Evolutionary conservation across 164 flowering plant genomes (phyloP).

Genomic region (Dillenia suffruticosa): DNA sequence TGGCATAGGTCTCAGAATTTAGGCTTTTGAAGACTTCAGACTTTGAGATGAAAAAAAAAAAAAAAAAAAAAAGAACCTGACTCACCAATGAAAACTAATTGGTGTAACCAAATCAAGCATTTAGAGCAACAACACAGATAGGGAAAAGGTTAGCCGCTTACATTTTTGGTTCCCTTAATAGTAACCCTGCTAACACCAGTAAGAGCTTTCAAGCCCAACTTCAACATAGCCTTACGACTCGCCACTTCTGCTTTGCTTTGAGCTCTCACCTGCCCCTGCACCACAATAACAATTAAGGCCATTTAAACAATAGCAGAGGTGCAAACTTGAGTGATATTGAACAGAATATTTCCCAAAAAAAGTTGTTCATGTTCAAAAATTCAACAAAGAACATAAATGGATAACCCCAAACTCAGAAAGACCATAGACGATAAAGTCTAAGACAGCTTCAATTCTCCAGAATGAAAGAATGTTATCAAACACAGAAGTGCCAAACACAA

Average conservation of each 20-base stretch:
- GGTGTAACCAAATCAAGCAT: background rate
- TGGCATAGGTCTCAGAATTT: constrained; percentile 75
- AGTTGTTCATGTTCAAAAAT: no score
- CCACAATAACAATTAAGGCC: constrained; percentile 14
- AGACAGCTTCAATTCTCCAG: no score
- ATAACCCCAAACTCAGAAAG: no score
- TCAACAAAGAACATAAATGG: no score
- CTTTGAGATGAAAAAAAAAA: constrained; percentile 77
- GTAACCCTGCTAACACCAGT: constrained; percentile 84
- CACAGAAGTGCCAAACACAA: no score
- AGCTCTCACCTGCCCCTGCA: no score
- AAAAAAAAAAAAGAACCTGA: no score
- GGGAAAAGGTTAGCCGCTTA: constrained; percentile 15
- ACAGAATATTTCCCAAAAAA: no score
- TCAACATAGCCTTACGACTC: constrained; percentile 86
- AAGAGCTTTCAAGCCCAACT: constrained; percentile 85
- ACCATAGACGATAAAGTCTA: no score
- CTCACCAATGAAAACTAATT: background rate
- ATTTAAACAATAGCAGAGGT: no score
- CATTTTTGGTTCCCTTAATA: constrained; percentile 79
- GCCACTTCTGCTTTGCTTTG: constrained; percentile 90
- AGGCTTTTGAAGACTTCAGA: constrained; percentile 97
- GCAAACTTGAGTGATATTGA: no score
- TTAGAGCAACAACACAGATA: background rate
- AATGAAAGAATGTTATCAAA: no score